Conservation (phyloP, 73 alveolate species). For the Paraurostyla sp. region DNA sequence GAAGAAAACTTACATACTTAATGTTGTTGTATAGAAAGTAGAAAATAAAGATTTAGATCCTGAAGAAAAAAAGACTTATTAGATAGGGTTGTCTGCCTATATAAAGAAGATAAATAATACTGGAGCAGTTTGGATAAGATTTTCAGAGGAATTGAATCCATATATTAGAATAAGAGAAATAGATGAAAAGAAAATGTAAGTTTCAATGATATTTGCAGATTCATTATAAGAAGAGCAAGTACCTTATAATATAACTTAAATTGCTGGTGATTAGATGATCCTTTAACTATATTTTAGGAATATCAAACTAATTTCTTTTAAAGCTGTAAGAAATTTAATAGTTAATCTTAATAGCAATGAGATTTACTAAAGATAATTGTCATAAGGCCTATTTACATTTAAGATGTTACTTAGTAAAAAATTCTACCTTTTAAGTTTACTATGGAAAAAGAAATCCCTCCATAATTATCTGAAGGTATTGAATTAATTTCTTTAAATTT, state of each 20-base stretch:
- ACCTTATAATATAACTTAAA: not conserved
- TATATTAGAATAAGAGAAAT: not conserved
- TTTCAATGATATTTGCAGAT: not conserved
- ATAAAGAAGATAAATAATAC: not conserved
- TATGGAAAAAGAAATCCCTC: not conserved
- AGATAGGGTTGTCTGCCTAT: not conserved
- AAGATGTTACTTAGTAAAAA: not conserved
- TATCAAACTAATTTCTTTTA: not conserved
- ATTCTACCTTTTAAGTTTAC: constrained; percentile 27
- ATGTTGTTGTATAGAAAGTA: not conserved
- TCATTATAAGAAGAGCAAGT: no score
- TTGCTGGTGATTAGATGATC: not conserved
- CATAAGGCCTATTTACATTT: not conserved
- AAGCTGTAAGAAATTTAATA: not conserved
- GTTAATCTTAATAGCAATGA: no score
- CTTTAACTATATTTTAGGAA: not conserved
- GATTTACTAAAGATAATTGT: not conserved
- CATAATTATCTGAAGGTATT: not conserved
- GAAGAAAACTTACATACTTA: no score
- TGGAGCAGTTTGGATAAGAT: not conserved
- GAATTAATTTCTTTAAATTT: not conserved
- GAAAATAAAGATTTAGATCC: not conserved
- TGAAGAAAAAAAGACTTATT: not conserved
- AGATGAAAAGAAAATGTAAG: not conserved
- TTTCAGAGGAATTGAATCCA: not conserved